Conservation (phyloP, 2,329 filamentous ascomycete genomes). For the Aspergillus calidoustus region DNA sequence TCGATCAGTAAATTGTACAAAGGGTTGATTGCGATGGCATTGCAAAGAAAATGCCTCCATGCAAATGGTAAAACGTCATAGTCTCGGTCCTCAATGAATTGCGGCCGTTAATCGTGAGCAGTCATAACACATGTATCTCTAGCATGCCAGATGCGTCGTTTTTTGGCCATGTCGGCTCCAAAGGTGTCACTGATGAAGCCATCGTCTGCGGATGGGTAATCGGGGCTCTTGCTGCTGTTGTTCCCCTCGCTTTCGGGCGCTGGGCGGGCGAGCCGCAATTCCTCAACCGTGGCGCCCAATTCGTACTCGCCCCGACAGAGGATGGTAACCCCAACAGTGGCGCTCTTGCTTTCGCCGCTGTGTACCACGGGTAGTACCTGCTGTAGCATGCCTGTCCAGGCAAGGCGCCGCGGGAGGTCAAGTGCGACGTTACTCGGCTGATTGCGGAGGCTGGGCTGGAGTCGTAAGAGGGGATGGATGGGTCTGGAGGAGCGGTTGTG, state of each 20-base stretch:
- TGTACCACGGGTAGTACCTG: slow-evolving; percentile 68
- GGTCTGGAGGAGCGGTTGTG: slow-evolving; percentile 71
- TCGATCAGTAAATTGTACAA: slow-evolving; percentile 5
- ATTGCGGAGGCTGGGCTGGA: slow-evolving; percentile 77
- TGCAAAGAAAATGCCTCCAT: not conserved
- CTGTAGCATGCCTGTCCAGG: slow-evolving; percentile 85
- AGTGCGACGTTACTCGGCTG: slow-evolving; percentile 73
- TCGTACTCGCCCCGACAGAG: slow-evolving; percentile 84
- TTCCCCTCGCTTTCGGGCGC: slow-evolving; percentile 17
- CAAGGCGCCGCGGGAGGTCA: slow-evolving; percentile 79
- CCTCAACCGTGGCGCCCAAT: slow-evolving; percentile 78
- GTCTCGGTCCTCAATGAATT: not conserved
- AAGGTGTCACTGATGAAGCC: slow-evolving; percentile 43
- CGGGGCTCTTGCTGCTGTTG: slow-evolving; percentile 14
- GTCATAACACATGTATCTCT: slow-evolving; percentile 52
- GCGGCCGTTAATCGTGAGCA: slow-evolving; percentile 35
- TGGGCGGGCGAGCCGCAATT: slow-evolving; percentile 61
- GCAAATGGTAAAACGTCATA: not conserved
- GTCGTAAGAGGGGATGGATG: slow-evolving; percentile 72
- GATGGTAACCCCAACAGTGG: slow-evolving; percentile 72
- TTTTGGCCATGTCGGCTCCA: slow-evolving; percentile 43
- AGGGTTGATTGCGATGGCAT: slow-evolving; percentile 7
- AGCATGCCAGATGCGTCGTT: slow-evolving; percentile 50
- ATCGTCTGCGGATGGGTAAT: slow-evolving; percentile 29
- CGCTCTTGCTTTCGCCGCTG: slow-evolving; percentile 62